Conservation (phyloP, 352 stramenopile genomes). For the Pythium volutum region DNA sequence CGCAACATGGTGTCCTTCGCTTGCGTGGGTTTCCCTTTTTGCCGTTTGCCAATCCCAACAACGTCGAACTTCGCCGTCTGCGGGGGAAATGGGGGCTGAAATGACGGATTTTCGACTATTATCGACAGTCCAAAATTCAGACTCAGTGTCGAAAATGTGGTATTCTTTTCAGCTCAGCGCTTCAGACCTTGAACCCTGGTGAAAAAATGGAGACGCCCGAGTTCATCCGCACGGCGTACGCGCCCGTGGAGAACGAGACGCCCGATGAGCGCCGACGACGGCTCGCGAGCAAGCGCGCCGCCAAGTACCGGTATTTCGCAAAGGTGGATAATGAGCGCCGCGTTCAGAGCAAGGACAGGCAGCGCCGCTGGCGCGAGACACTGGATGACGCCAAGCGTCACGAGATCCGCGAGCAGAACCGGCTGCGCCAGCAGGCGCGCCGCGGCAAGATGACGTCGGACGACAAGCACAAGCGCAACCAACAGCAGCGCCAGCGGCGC, state of each 20-base stretch:
- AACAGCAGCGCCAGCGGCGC: conserved; percentile 49
- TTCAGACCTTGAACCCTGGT: neutral
- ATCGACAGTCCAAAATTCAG: conserved; percentile 13
- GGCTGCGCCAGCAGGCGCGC: conserved; percentile 48
- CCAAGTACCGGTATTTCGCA: conserved; percentile 65
- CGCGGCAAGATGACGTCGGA: conserved; percentile 42
- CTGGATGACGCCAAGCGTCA: conserved; percentile 38
- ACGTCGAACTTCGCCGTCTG: neutral
- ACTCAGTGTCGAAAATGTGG: neutral
- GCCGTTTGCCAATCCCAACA: neutral
- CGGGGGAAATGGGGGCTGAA: neutral
- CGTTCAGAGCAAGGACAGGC: conserved; percentile 19
- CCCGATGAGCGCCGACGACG: conserved; percentile 45
- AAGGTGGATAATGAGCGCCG: conserved; percentile 14
- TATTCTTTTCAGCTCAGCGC: neutral
- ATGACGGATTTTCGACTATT: conserved; percentile 14
- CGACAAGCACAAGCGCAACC: conserved; percentile 35
- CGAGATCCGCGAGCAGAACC: conserved; percentile 59
- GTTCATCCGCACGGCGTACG: conserved; percentile 49
- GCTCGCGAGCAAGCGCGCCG: conserved; percentile 53
- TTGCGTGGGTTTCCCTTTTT: neutral
- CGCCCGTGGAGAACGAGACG: conserved; percentile 38
- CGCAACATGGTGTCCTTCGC: conserved; percentile 14
- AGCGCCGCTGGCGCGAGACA: conserved; percentile 40
- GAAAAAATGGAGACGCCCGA: conserved; percentile 47